Evolutionary conservation across 2,329 filamentous ascomycete genomes (phyloP).

Genomic region (Calonectria hawksworthii): DNA sequence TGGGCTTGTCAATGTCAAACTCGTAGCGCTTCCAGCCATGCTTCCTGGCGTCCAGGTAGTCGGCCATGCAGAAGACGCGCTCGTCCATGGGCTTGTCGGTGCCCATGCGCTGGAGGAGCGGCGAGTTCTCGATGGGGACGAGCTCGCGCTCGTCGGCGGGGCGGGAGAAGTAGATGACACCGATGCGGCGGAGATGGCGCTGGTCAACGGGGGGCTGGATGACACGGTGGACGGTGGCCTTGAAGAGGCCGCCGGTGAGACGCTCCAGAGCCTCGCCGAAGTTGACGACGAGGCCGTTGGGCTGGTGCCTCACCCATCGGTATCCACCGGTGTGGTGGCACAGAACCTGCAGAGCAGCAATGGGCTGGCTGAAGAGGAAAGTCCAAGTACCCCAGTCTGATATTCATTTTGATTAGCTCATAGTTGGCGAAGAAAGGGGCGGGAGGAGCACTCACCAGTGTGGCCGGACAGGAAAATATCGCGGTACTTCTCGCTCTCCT

Average conservation of each 20-base stretch:
- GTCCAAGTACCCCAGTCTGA: conserved; percentile 56
- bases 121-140: conserved; percentile 51
- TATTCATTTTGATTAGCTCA: not conserved
- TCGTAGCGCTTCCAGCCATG: conserved; percentile 48
- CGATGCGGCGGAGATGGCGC: conserved; percentile 51
- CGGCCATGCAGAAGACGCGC: conserved; percentile 45
- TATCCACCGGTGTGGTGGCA: conserved; percentile 50
- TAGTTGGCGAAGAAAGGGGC: not conserved
- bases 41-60: conserved; percentile 48
- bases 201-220: conserved; percentile 52
- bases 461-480: conserved; percentile 57
- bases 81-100: conserved; percentile 47
- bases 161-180: conserved; percentile 57
- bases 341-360: conserved; percentile 55
- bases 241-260: conserved; percentile 49
- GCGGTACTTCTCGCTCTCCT: conserved; percentile 53
- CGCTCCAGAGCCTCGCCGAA: conserved; percentile 51
- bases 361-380: conserved; percentile 55
- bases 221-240: conserved; percentile 49
- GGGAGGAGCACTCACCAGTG: conserved; percentile 38
- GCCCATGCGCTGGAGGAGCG: conserved; percentile 49
- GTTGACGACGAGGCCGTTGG: conserved; percentile 55
- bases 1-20: conserved; percentile 44
- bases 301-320: conserved; percentile 54
- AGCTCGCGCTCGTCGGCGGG: conserved; percentile 54